A percentile compares a stretch with the other conserved stretches of the same genome.
Conservation (phyloP, 495 filamentous ascomycete genomes). For the Xylona heveae region DNA sequence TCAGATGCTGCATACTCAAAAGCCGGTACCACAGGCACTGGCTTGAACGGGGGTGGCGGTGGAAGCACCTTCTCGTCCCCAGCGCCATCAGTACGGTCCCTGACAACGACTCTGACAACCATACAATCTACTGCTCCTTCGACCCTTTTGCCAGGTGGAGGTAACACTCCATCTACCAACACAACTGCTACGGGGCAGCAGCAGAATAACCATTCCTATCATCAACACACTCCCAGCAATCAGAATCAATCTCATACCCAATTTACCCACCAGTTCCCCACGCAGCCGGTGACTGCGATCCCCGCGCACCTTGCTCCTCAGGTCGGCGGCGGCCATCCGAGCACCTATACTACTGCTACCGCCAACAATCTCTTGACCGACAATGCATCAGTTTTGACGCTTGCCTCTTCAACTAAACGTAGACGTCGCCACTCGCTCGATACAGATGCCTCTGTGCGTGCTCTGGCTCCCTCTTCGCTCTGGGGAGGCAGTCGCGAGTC, state of each 20-base stretch:
- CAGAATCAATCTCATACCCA: slow-evolving; percentile 35
- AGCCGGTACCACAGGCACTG: slow-evolving; percentile 32
- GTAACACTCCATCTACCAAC: slow-evolving; percentile 11
- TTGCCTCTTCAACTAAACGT: slow-evolving; percentile 88
- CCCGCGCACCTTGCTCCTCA: slow-evolving; percentile 52
- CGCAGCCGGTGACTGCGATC: slow-evolving; percentile 50
- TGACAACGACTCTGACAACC: slow-evolving; percentile 89
- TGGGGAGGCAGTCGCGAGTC: slow-evolving; percentile 82
- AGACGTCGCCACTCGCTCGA: slow-evolving; percentile 78
- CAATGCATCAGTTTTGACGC: slow-evolving; percentile 84
- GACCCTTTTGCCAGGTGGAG: slow-evolving; percentile 27
- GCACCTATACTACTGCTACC: slow-evolving; percentile 71
- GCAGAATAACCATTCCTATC: slow-evolving; percentile 13
- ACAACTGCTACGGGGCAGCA: slow-evolving; percentile 14
- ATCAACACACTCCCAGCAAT: slow-evolving; percentile 22
- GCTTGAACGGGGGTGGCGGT: slow-evolving; percentile 43
- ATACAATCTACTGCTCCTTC: slow-evolving; percentile 75
- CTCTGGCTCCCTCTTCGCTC: slow-evolving; percentile 72
- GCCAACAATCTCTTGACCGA: slow-evolving; percentile 86
- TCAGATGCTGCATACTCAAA: slow-evolving; percentile 64
- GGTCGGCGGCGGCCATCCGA: slow-evolving; percentile 34
- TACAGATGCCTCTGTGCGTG: slow-evolving; percentile 87
- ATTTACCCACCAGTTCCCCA: slow-evolving; percentile 82
- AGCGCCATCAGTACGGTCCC: slow-evolving; percentile 70
- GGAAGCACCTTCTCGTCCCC: slow-evolving; percentile 87